Base-by-base conservation (phyloP, 2,329 filamentous ascomycete genomes). In the Talaromyces albobiverticillius region DNA sequence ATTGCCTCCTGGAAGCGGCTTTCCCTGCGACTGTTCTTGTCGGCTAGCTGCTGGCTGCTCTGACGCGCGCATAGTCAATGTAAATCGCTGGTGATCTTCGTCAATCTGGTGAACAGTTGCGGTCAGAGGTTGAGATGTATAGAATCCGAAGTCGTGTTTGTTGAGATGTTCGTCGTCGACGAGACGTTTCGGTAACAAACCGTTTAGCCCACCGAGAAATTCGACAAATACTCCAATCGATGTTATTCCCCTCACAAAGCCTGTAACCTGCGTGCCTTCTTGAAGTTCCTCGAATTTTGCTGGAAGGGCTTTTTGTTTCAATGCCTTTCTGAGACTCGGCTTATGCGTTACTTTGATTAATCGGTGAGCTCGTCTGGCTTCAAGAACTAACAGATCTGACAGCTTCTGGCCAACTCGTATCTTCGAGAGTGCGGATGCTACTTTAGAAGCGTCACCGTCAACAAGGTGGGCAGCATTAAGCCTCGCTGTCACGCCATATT, bases 211-310 rank as follows among this genome's bases (percentile, higher is more conserved):
- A 62, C 86, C 88, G 38, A 86, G 84, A 69, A 96, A 96, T 65
- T 95, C 87, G n/a, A 96, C 82, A 64, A 96, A 97, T 10, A 92
- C 79, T 41, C 89, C 90, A 8, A 87, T 89, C 2, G 83, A 76
- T 0, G 90, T 92, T 50, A 96, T 87, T 64, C 94, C 95, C 56
- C 87, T 86, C 23, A 99, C 84, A 63, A 93, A 96, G 5, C 92
- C 93, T 55, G 84, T 82, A 7, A 90, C 81, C 22, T 84, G 74
- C 31, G 82, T 79, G 26, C 88, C 88, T 59, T 87, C 80, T 59
- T 84, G 82, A 18, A 90, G 80, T 60, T 93, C 84, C 20, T 88
- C 85, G 53, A 94, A 87, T 41, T 74, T 81, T 16, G 79, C 80
- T n/a, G 95, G 78, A 11, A 97, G 79, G 51, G 80, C 83, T n/a